These are phyloP conservation scores for Fraxinus xanthoxyloides DNA, from an alignment of 305 asterid species.

Conservation along the genomic window DNA sequence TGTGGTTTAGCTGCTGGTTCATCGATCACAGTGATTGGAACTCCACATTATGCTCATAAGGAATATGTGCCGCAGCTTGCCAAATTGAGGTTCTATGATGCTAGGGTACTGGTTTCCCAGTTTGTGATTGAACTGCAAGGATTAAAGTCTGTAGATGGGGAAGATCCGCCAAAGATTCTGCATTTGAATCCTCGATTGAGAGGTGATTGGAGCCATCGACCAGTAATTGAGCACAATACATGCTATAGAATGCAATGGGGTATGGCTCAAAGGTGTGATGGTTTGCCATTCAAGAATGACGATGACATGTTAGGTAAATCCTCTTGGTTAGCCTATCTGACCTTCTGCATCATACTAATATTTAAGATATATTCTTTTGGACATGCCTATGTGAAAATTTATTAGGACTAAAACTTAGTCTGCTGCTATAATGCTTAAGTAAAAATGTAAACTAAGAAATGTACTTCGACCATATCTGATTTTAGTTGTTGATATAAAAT, in stretches of 20 bases:
- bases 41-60: slow-evolving; percentile 82
- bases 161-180: slow-evolving; percentile 97
- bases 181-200: slow-evolving; percentile 93
- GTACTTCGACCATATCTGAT: neutral
- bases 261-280: slow-evolving; percentile 87
- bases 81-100: slow-evolving; percentile 43
- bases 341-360: neutral
- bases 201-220: slow-evolving; percentile 97
- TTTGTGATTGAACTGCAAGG: slow-evolving; percentile 95
- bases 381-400: neutral
- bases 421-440: neutral
- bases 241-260: slow-evolving; percentile 99
- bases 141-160: slow-evolving; percentile 87
- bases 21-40: slow-evolving; percentile 84
- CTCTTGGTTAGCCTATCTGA: slow-evolving; percentile 13
- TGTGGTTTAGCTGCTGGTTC: slow-evolving; percentile 99
- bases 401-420: neutral
- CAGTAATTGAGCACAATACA: slow-evolving; percentile 94
- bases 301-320: slow-evolving; percentile 81
- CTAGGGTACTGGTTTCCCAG: slow-evolving; percentile 75
- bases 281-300: slow-evolving; percentile 69
- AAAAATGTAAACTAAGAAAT: neutral
- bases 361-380: neutral
- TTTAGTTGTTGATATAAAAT: neutral
- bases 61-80: slow-evolving; percentile 89